Evolutionary conservation across 768 basidiomycete species (phyloP).

Genomic region (Roridomyces roridus): DNA sequence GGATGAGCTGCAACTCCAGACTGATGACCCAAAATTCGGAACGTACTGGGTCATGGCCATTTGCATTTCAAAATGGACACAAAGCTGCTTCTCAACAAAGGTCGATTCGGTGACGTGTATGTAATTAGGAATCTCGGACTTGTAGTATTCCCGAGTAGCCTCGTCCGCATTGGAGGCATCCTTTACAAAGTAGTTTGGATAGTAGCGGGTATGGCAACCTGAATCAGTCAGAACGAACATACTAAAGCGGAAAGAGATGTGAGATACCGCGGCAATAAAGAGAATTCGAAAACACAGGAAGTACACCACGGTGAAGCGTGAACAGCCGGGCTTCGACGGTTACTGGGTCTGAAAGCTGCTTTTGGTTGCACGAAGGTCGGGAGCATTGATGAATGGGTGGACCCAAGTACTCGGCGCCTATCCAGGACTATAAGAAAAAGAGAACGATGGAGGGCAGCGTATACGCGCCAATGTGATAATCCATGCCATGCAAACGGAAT

Average conservation of each 20-base stretch:
- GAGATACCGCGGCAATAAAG: conserved; percentile 1
- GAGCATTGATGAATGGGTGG: neutral
- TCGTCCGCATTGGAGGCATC: neutral
- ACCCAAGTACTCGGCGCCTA: neutral
- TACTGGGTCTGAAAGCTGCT: neutral
- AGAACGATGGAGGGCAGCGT: too few relatives aligned
- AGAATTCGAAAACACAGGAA: neutral
- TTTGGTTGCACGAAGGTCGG: neutral
- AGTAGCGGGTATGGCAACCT: neutral
- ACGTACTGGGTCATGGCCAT: conserved; percentile 6
- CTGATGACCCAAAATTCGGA: too few relatives aligned
- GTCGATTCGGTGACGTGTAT: conserved; percentile 6
- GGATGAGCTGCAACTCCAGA: too few relatives aligned
- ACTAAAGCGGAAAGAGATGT: neutral
- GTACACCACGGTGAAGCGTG: conserved; percentile 1
- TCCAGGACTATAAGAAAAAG: too few relatives aligned
- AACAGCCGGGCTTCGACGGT: neutral
- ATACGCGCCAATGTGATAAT: neutral
- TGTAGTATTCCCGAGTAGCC: neutral
- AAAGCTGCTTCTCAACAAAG: neutral
- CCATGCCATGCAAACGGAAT: neutral
- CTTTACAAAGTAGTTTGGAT: conserved; percentile 1
- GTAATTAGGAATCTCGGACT: neutral
- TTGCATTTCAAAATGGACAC: conserved; percentile 5
- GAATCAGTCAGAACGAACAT: neutral